phyloP scores from a whole-genome alignment of 2,329 filamentous ascomycete genomes.

The Botrytis deweyae region DNA sequence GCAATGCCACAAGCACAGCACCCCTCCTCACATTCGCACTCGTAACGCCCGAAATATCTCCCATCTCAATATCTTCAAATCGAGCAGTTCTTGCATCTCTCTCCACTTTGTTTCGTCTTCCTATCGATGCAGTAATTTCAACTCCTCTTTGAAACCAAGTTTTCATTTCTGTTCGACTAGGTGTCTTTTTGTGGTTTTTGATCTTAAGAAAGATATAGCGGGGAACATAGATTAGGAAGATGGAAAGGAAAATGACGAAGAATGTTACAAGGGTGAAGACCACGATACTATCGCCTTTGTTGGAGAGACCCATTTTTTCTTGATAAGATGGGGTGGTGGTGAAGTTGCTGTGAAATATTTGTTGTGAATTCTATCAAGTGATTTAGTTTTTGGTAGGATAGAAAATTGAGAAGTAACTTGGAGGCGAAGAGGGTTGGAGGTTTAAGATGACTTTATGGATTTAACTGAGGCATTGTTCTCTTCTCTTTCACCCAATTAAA shows the following conservation, averaged over 20 bases:
- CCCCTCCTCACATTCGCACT: background rate
- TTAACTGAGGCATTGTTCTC: background rate
- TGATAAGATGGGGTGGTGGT: background rate
- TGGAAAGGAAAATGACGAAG: background rate
- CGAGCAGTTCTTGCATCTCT: background rate
- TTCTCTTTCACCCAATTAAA: background rate
- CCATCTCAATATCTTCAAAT: constrained; percentile 3
- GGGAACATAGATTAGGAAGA: constrained; percentile 3
- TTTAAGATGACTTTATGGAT: background rate
- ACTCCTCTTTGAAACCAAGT: background rate
- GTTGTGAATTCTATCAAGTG: background rate
- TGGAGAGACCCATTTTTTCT: constrained; percentile 12
- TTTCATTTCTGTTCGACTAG: background rate
- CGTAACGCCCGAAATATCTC: background rate
- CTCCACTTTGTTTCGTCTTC: background rate
- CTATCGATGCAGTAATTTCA: background rate
- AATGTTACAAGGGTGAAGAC: background rate
- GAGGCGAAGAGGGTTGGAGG: background rate
- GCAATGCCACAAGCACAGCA: background rate
- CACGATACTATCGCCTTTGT: background rate
- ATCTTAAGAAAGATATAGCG: background rate
- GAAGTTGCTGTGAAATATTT: background rate
- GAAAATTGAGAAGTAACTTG: background rate
- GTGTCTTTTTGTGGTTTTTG: background rate
- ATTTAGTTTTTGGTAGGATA: background rate